phyloP scores from a whole-genome alignment of 208 protist genomes.

The Endotrypanum monterogeii region DNA sequence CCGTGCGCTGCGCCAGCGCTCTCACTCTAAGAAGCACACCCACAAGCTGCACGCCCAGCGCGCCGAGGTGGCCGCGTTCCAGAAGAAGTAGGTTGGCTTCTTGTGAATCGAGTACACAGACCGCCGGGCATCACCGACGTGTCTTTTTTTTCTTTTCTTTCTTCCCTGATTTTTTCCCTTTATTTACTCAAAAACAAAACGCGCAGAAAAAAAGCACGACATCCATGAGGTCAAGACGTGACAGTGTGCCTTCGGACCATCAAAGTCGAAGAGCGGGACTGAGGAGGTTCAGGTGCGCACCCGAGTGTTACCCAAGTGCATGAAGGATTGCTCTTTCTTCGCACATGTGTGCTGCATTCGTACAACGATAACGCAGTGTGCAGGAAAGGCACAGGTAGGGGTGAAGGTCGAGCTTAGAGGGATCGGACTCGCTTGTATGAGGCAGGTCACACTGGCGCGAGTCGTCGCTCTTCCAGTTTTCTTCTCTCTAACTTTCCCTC shows the following conservation, averaged over 20 bases:
- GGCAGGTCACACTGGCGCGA: background rate
- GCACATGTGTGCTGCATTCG: background rate
- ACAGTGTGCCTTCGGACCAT: background rate
- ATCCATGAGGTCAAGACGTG: background rate
- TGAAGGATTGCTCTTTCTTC: background rate
- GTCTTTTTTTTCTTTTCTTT: background rate
- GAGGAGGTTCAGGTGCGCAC: background rate
- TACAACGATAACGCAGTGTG: background rate
- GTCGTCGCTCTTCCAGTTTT: background rate
- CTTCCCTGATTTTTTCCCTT: constrained; percentile 8
- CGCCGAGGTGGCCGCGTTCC: constrained; percentile 53
- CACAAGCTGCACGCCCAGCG: constrained; percentile 69
- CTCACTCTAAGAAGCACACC: constrained; percentile 58
- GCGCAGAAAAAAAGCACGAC: constrained; percentile 3
- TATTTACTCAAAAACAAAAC: background rate
- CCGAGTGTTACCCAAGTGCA: background rate
- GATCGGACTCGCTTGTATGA: background rate
- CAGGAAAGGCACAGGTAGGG: background rate
- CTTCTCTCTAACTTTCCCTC: background rate
- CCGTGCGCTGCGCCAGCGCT: constrained; percentile 78
- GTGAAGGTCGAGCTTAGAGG: background rate
- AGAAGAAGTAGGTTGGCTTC: constrained; percentile 42
- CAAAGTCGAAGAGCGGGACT: background rate
- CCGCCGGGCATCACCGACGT: background rate
- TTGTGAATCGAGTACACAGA: background rate